Evolutionary conservation across 352 stramenopile genomes (phyloP), one percentile per base, ranked within the genome.

Genomic region (Globisporangium polare): DNA sequence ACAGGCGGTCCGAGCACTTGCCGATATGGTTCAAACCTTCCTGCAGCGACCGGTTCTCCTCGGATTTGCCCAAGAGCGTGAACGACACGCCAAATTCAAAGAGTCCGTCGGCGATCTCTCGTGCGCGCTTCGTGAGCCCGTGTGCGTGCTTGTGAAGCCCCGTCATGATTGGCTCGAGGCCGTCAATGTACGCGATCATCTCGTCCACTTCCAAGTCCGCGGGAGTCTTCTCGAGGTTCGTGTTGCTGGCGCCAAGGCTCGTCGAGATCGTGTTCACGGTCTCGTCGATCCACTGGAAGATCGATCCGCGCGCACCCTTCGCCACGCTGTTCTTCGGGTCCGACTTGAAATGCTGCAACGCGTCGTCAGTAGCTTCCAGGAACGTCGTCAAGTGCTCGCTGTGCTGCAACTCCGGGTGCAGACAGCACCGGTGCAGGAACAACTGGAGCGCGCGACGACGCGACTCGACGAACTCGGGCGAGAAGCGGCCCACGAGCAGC

Each of bases 31-130:
- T 83, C 29, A 99, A 71, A 18, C 91, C 96, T 67, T 94, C 83
- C 49, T 97, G 94, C 33, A 99, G 69, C 50, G 85, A 94, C 63
- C 89, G 80, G 33, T 94, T 96, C 58, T 98, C 96, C 63, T 96
- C 86, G 0, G 90, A 92, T 60, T 98, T 97, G 26, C 94, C 95
- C 8, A 99, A 69, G 41, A 98, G 73, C 66, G 97, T 97, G 69
- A 98, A 98, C 35, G 96, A 89, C 35, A 98, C 83, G 22, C 96
- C 95, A 74, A 98, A 98, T 73, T 99, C 96, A 69, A 98, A 98
- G 1, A 98, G 70, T 17, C 95, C 95, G 58, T 98, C 96, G 2
- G 96, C 94, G 57, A 98, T 97, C 79, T 98, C 95, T 5, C 96
- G 84, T 1, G 89, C 91, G 53, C 97, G 92, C 58, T 97, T 96